These are phyloP conservation scores for Boletus insuetus DNA, from an alignment of 768 basidiomycete species.

Conservation along the genomic window DNA sequence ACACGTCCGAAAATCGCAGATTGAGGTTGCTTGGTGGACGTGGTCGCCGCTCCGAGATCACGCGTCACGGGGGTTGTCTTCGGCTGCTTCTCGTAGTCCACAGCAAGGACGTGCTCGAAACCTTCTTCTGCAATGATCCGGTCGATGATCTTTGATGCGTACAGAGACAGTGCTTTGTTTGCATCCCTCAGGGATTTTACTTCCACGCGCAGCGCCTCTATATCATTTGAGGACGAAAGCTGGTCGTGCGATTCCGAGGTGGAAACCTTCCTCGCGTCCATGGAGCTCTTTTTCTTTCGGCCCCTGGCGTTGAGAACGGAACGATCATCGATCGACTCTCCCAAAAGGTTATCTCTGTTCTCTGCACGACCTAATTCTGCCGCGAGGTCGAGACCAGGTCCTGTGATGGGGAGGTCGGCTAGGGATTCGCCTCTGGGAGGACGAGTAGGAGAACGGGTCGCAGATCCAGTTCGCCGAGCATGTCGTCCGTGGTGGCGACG, in stretches of 20 bases:
- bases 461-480: slow-evolving; percentile 55
- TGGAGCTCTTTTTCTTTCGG: slow-evolving; percentile 41
- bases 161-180: slow-evolving; percentile 92
- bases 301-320: slow-evolving; percentile 42
- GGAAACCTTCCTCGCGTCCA: slow-evolving; percentile 32
- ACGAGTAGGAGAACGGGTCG: slow-evolving; percentile 43
- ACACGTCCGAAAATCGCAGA: slow-evolving; percentile 49
- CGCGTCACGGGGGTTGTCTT: slow-evolving; percentile 41
- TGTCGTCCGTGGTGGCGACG: slow-evolving; percentile 44
- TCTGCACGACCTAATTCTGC: slow-evolving; percentile 91
- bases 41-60: slow-evolving; percentile 9
- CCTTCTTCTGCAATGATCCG: slow-evolving; percentile 95
- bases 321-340: slow-evolving; percentile 50
- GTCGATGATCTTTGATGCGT: slow-evolving; percentile 97
- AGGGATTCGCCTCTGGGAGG: slow-evolving; percentile 71
- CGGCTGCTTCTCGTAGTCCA: slow-evolving; percentile 72
- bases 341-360: slow-evolving; percentile 76
- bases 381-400: slow-evolving; percentile 85
- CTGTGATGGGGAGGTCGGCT: slow-evolving; percentile 82
- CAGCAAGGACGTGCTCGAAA: slow-evolving; percentile 95
- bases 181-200: slow-evolving; percentile 93
- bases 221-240: slow-evolving; percentile 48
- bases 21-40: slow-evolving; percentile 51
- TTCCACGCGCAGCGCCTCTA: slow-evolving; percentile 77
- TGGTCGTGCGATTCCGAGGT: slow-evolving; percentile 42